Percentiles rank a stretch among this genome's conserved stretches.
phyloP scores from a whole-genome alignment of 805 yeast species.

The Pichia eremophila region DNA sequence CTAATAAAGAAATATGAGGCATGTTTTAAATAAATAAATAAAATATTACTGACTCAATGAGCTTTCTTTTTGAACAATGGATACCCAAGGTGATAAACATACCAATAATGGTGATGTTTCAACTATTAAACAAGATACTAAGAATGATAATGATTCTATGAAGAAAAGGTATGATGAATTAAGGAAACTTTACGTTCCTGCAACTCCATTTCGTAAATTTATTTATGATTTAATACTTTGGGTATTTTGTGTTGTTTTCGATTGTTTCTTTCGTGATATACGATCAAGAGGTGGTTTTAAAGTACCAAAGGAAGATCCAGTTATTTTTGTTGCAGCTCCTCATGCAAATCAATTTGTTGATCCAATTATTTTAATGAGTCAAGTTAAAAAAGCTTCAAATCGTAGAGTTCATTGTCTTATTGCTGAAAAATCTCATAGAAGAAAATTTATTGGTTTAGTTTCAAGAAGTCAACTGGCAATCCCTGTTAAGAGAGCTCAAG shows the following conservation, averaged over 20 bases:
- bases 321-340: constrained; percentile 75
- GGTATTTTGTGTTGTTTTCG: constrained; percentile 35
- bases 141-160: neutral
- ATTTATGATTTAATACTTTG: constrained; percentile 46
- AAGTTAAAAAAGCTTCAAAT: constrained; percentile 45
- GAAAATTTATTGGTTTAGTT: constrained; percentile 58
- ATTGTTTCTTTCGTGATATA: constrained; percentile 66
- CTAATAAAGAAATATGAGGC: too few species aligned
- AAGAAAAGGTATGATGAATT: constrained; percentile 9
- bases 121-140: too few species aligned
- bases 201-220: constrained; percentile 29
- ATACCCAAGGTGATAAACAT: too few species aligned
- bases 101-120: too few species aligned
- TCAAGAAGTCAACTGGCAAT: constrained; percentile 73
- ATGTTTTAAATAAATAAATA: too few species aligned
- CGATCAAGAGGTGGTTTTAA: constrained; percentile 63
- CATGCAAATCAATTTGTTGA: constrained; percentile 84
- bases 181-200: constrained; percentile 26
- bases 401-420: constrained; percentile 44
- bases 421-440: constrained; percentile 42
- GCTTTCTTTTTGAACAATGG: too few species aligned
- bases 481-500: constrained; percentile 91
- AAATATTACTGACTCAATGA: too few species aligned
- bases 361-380: constrained; percentile 68
- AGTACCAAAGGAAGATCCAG: constrained; percentile 51